phyloP scores from a whole-genome alignment of 305 asterid species.

The Plantago coronopus region DNA sequence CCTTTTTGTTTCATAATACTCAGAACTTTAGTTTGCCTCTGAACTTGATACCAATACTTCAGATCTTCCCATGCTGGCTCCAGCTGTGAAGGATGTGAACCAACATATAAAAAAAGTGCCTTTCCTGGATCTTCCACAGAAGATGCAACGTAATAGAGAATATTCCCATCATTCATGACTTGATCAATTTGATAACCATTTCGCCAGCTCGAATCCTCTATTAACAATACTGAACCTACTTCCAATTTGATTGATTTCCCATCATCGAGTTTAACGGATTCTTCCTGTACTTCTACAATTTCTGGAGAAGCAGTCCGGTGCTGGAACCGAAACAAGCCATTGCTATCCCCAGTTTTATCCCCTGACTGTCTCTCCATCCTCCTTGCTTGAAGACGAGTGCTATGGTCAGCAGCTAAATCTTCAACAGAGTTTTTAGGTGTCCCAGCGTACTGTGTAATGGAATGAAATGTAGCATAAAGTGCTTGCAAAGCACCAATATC shows the following conservation, averaged over 20 bases:
- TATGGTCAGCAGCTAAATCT: conserved; percentile 94
- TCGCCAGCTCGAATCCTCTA: conserved; percentile 71
- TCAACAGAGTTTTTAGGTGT: conserved; percentile 66
- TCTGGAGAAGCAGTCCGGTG: conserved; percentile 77
- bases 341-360: conserved; percentile 49
- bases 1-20: conserved; percentile 81
- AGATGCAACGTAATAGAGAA: conserved; percentile 52
- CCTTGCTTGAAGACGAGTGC: conserved; percentile 83
- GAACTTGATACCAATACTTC: conserved; percentile 94
- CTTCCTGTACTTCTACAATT: conserved; percentile 86
- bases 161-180: conserved; percentile 62
- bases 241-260: conserved; percentile 58
- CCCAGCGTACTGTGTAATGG: conserved; percentile 75
- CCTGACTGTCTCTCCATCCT: conserved; percentile 73
- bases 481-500: conserved; percentile 90
- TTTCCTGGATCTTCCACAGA: conserved; percentile 57
- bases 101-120: conserved; percentile 60
- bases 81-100: conserved; percentile 83
- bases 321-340: conserved; percentile 61
- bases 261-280: conserved; percentile 46
- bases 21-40: conserved; percentile 90
- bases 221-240: conserved; percentile 55
- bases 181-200: conserved; percentile 62
- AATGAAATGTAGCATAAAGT: conserved; percentile 86
- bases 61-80: conserved; percentile 99